Conservation (phyloP, 176 grass and related monocot species). For the Ananas comosus region DNA sequence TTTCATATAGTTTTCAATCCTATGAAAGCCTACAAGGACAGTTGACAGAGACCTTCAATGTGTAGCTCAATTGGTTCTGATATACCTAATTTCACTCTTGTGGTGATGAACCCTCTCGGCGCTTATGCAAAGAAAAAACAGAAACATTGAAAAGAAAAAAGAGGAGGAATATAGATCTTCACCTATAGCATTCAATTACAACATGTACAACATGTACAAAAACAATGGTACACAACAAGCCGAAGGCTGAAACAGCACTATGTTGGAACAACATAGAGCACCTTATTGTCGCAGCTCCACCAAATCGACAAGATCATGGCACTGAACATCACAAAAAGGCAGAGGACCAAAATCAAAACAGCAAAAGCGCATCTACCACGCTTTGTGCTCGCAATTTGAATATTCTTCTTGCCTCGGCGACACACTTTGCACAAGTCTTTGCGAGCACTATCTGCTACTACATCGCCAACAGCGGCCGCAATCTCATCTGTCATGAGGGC, state of each 20-base stretch:
- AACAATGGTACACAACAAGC: not conserved
- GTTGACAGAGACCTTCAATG: too few relatives aligned
- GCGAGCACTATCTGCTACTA: not conserved
- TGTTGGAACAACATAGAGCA: conserved; percentile 1
- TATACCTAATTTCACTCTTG: too few relatives aligned
- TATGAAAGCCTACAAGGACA: too few relatives aligned
- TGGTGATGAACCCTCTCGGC: too few relatives aligned
- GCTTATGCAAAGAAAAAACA: too few relatives aligned
- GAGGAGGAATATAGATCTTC: too few relatives aligned
- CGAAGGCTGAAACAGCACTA: not conserved
- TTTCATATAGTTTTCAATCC: too few relatives aligned
- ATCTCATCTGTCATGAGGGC: not conserved
- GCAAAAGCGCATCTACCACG: not conserved
- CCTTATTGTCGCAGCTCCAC: not conserved
- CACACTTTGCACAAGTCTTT: not conserved
- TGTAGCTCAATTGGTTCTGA: too few relatives aligned
- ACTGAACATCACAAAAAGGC: not conserved
- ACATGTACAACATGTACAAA: not conserved
- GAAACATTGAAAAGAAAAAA: too few relatives aligned
- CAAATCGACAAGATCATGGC: not conserved
- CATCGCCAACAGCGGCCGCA: not conserved
- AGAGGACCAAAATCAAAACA: not conserved
- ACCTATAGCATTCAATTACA: too few relatives aligned
- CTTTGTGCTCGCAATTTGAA: not conserved
- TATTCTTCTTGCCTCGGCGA: not conserved